phyloP scores from a whole-genome alignment of 2,329 filamentous ascomycete genomes.

The Venturia pyrina region DNA sequence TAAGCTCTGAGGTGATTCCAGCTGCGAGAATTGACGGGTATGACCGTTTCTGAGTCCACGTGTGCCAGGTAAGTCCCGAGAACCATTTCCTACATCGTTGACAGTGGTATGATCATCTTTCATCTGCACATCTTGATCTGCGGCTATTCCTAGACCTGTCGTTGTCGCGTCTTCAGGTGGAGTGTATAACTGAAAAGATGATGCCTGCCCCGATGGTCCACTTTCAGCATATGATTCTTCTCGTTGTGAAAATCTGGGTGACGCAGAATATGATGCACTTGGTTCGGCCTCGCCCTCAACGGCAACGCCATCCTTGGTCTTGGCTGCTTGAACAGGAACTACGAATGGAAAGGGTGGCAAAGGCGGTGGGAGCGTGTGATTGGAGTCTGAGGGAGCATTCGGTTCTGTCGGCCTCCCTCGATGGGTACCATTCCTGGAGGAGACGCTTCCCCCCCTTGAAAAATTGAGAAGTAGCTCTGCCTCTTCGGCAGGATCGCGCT shows the following conservation, averaged over 20 bases:
- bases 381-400: background rate
- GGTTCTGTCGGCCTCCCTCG: background rate
- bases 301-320: background rate
- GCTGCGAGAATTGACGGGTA: conserved; percentile 15
- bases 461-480: conserved; percentile 12
- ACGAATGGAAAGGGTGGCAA: conserved; percentile 8
- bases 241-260: background rate
- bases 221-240: conserved; percentile 16
- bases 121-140: background rate
- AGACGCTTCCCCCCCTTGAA: conserved; percentile 9
- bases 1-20: conserved; percentile 25
- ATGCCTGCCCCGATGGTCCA: background rate
- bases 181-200: conserved; percentile 27
- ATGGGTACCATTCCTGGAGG: background rate
- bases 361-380: background rate
- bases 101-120: background rate
- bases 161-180: conserved; percentile 26
- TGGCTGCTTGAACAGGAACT: background rate
- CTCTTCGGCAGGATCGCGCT: conserved; percentile 4
- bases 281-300: background rate
- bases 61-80: background rate
- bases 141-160: background rate
- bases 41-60: background rate
- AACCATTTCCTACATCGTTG: background rate
- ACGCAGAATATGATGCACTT: background rate